These are phyloP conservation scores for Blastocystis sp. DNA, from an alignment of 352 stramenopile genomes.

Conservation along the genomic window DNA sequence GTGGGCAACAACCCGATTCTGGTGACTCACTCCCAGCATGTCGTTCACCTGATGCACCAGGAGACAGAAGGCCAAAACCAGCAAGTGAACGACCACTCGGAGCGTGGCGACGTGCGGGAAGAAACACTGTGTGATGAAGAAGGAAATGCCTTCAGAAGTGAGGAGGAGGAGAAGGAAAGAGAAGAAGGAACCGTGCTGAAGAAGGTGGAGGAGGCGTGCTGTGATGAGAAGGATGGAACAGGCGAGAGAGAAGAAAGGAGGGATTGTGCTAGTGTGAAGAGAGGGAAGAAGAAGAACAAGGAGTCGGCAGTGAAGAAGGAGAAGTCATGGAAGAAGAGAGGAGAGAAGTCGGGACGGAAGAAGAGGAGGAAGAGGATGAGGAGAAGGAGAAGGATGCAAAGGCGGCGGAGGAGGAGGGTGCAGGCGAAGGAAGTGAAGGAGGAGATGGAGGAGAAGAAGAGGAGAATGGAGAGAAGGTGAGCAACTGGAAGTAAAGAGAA, in stretches of 20 bases:
- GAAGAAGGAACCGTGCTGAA: neutral
- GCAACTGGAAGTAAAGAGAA: neutral
- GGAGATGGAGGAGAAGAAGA: constrained; percentile 26
- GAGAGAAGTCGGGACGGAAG: constrained; percentile 14
- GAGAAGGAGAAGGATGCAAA: constrained; percentile 26
- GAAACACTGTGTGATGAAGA: constrained; percentile 8
- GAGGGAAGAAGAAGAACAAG: neutral
- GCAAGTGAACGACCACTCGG: constrained; percentile 2
- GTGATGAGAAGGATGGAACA: constrained; percentile 2
- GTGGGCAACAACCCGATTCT: neutral
- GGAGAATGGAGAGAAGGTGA: neutral
- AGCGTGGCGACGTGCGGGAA: constrained; percentile 1
- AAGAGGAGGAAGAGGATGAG: constrained; percentile 6
- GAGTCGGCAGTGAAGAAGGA: neutral
- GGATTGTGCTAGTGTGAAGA: neutral
- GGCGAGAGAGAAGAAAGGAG: neutral
- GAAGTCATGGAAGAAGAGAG: neutral
- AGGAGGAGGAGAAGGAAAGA: neutral
- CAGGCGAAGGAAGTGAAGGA: neutral
- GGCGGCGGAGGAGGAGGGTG: constrained; percentile 3
- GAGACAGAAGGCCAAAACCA: constrained; percentile 3
- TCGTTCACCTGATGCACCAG: constrained; percentile 16
- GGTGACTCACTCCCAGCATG: neutral
- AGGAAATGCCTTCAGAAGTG: neutral
- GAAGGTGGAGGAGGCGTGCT: constrained; percentile 7